Evolutionary conservation across 2,329 filamentous ascomycete genomes (phyloP).

Genomic region (Venturia nashicola): DNA sequence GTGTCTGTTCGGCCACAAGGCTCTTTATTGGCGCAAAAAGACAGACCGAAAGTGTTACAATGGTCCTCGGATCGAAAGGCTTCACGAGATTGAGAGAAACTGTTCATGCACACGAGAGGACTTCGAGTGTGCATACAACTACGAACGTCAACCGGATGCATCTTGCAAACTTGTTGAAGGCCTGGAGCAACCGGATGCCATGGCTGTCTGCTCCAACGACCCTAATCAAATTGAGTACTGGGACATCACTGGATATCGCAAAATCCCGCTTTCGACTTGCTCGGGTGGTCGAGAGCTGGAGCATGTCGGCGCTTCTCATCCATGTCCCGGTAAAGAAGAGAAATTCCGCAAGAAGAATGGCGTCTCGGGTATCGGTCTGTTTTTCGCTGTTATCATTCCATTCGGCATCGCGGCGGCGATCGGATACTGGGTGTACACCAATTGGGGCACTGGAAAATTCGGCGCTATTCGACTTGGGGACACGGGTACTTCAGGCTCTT

Average conservation of each 20-base stretch:
- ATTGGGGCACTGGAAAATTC: constrained; percentile 73
- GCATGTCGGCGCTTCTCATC: constrained; percentile 44
- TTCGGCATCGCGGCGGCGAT: constrained; percentile 56
- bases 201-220: constrained; percentile 46
- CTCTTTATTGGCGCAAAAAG: constrained; percentile 86
- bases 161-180: constrained; percentile 69
- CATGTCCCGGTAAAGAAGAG: constrained; percentile 70
- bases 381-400: constrained; percentile 73
- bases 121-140: constrained; percentile 97
- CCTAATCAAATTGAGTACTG: constrained; percentile 66
- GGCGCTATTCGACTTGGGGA: constrained; percentile 84
- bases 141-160: constrained; percentile 63
- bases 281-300: constrained; percentile 63
- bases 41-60: constrained; percentile 71
- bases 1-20: constrained; percentile 85
- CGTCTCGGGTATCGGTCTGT: constrained; percentile 60
- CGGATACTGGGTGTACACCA: constrained; percentile 75
- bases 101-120: constrained; percentile 77
- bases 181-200: constrained; percentile 50
- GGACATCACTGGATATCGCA: constrained; percentile 76
- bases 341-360: constrained; percentile 67
- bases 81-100: constrained; percentile 59
- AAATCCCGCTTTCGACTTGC: constrained; percentile 83
- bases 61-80: constrained; percentile 51
- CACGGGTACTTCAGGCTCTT: constrained; percentile 15